Conservation (phyloP, 306 rosid species). For the Ceratonia siliqua region DNA sequence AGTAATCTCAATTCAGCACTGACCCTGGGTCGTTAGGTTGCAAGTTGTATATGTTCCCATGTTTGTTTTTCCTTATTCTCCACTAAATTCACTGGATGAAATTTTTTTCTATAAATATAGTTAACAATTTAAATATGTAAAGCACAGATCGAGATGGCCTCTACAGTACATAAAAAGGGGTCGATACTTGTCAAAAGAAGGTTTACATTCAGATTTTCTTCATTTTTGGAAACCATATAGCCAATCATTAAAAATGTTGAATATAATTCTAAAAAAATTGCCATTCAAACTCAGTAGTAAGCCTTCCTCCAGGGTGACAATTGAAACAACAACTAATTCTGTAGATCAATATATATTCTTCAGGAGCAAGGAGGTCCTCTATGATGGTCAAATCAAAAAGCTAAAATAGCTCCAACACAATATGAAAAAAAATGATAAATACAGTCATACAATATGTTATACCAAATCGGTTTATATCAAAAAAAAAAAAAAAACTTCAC, state of each 20-base stretch:
- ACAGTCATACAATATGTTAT: too few relatives aligned
- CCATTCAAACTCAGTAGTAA: not conserved
- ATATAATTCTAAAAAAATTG: not conserved
- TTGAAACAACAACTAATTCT: not conserved
- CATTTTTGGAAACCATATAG: not conserved
- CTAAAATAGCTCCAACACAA: not conserved
- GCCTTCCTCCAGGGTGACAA: too few relatives aligned
- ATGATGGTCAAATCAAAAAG: not conserved
- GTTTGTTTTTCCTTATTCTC: not conserved
- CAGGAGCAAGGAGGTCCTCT: not conserved
- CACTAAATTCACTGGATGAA: not conserved
- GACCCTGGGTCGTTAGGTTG: not conserved
- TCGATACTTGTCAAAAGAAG: not conserved
- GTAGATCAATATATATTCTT: not conserved
- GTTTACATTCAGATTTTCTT: not conserved
- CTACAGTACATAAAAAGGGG: not conserved
- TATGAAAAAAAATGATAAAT: not conserved
- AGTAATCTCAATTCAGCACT: not conserved
- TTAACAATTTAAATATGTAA: not conserved
- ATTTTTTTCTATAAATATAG: not conserved
- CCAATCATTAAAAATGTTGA: not conserved
- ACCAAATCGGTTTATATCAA: too few relatives aligned
- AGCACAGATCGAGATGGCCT: not conserved
- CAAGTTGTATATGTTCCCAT: not conserved
- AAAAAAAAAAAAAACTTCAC: too few relatives aligned